Evolutionary conservation across 805 yeast genomes (phyloP).

Genomic region (Yamadazyma sp.): DNA sequence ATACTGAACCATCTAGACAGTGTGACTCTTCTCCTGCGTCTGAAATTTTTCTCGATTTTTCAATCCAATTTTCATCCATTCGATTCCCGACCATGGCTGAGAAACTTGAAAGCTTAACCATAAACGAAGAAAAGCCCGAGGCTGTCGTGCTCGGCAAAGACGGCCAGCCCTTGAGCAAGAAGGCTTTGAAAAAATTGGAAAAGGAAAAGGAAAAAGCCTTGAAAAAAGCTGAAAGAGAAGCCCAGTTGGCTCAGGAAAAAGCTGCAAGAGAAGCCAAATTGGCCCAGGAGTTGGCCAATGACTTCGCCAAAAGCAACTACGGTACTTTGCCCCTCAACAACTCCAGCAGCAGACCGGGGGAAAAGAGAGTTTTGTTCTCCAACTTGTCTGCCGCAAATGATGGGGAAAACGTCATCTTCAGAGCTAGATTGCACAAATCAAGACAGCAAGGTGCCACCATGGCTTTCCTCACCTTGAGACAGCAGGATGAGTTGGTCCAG

Average conservation of each 20-base stretch:
- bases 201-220: slow-evolving; percentile 90
- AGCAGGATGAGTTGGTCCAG: slow-evolving; percentile 80
- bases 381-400: slow-evolving; percentile 61
- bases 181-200: slow-evolving; percentile 91
- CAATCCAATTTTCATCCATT: slow-evolving; percentile 5
- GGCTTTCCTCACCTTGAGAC: slow-evolving; percentile 89
- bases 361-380: slow-evolving; percentile 57
- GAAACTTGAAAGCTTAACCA: slow-evolving; percentile 19
- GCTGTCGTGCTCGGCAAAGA: slow-evolving; percentile 52
- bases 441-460: slow-evolving; percentile 96
- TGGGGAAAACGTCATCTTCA: slow-evolving; percentile 76
- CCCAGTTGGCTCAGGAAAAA: slow-evolving; percentile 80
- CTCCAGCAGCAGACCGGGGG: slow-evolving; percentile 67
- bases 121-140: slow-evolving; percentile 7
- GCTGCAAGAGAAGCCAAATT: slow-evolving; percentile 68
- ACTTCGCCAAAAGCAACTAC: slow-evolving; percentile 82
- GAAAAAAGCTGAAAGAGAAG: slow-evolving; percentile 92
- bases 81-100: slow-evolving; percentile 18
- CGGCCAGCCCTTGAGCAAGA: slow-evolving; percentile 88
- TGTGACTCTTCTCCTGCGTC: no score
- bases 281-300: slow-evolving; percentile 76
- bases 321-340: slow-evolving; percentile 89
- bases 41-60: no score
- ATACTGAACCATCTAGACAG: no score
- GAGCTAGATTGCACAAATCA: slow-evolving; percentile 92